Percentiles rank a stretch among this genome's conserved stretches.
These are phyloP conservation scores for Chrysopogon serrulatus DNA, from an alignment of 176 grass and related monocot species.

Conservation along the genomic window DNA sequence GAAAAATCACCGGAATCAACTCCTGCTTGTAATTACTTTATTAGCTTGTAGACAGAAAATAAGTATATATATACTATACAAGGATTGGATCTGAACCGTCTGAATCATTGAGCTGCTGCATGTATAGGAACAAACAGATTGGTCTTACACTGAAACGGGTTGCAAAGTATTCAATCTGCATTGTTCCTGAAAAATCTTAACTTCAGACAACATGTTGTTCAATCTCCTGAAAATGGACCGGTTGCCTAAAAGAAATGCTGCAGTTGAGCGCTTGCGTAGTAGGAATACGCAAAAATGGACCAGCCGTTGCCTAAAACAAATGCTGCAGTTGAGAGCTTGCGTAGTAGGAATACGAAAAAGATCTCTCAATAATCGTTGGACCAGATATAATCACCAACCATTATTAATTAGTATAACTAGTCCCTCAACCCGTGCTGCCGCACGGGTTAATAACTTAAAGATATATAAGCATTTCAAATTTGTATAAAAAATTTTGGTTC, in stretches of 20 bases:
- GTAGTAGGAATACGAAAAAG: neutral
- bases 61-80: neutral
- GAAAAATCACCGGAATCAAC: neutral
- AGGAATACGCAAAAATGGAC: neutral
- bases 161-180: neutral
- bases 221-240: neutral
- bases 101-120: constrained; percentile 19
- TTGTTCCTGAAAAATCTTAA: neutral
- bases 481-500: no score
- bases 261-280: neutral
- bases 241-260: neutral
- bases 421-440: no score
- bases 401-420: neutral
- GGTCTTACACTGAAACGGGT: neutral
- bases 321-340: neutral
- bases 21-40: neutral
- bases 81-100: neutral
- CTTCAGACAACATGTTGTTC: neutral
- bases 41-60: neutral
- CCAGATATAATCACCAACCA: neutral
- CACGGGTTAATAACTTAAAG: no score
- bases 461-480: no score
- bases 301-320: neutral
- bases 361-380: neutral
- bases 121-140: neutral